phyloP scores from a whole-genome alignment of 2,329 filamentous ascomycete genomes.

The Chaetomium sp. region DNA sequence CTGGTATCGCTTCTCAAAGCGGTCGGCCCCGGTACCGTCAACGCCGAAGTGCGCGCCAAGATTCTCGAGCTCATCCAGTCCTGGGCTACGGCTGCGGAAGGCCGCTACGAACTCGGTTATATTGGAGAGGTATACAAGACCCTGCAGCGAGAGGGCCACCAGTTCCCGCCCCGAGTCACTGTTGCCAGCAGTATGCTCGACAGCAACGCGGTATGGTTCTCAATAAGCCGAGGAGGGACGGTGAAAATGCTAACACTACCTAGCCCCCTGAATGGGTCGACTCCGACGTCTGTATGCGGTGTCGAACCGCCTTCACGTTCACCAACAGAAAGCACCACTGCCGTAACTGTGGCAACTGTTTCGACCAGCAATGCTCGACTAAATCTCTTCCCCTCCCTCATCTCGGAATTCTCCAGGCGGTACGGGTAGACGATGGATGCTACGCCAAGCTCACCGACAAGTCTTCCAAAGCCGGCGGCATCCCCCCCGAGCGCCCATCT shows the following conservation, averaged over 20 bases:
- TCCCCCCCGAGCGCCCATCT: slow-evolving; percentile 46
- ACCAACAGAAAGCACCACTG: slow-evolving; percentile 99
- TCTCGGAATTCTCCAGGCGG: slow-evolving; percentile 85
- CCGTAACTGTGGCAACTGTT: slow-evolving; percentile 95
- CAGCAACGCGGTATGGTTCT: slow-evolving; percentile 77
- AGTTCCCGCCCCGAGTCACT: slow-evolving; percentile 82
- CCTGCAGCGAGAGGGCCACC: slow-evolving; percentile 81
- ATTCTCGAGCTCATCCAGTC: slow-evolving; percentile 92
- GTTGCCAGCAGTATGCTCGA: slow-evolving; percentile 98
- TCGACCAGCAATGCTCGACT: slow-evolving; percentile 91
- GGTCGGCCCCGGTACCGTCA: slow-evolving; percentile 71
- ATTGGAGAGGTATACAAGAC: slow-evolving; percentile 84
- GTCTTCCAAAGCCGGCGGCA: slow-evolving; percentile 47
- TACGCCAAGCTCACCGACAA: slow-evolving; percentile 86
- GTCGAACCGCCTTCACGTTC: slow-evolving; percentile 91
- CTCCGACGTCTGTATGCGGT: slow-evolving; percentile 98
- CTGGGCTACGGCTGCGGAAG: slow-evolving; percentile 89
- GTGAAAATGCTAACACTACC: slow-evolving; percentile 17
- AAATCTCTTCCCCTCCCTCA: slow-evolving; percentile 88
- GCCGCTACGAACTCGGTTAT: slow-evolving; percentile 79
- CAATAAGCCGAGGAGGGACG: not conserved
- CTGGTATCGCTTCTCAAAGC: slow-evolving; percentile 86
- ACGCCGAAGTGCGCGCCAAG: slow-evolving; percentile 82
- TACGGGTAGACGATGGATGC: slow-evolving; percentile 95
- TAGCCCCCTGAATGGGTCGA: slow-evolving; percentile 97